Evolutionary conservation across 169 alveolate species (phyloP), one percentile per base, ranked within the genome.

Genomic region (Cryptosporidium viatorum): DNA sequence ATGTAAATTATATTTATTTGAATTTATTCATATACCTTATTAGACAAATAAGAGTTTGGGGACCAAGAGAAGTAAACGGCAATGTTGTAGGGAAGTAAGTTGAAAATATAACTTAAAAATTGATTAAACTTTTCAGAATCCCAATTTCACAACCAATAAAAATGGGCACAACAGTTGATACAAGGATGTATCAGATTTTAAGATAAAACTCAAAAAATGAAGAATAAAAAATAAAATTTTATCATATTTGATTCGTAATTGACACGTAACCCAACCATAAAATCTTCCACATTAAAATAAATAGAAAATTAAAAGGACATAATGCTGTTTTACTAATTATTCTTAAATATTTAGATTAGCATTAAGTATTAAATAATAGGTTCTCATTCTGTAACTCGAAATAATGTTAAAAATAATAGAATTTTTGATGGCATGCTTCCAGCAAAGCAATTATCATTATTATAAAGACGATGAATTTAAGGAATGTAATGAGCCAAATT

Each of bases 41-140:
- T 80, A 80, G 89, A 21, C 89, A 80, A 80, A 80, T 80, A 65
- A 59, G 89, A 62, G 75, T 80, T 80, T 80, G 89, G 89, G 89
- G 89, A 16, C 89, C 89, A 31, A 80, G 89, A 48, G 89, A 80
- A 50, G 68, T 80, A 1, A 65, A 50, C 18, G 12, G 37, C 33
- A 48, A 80, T 29, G 75, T 48, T 26, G 62, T 80, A 26, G 89
- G 65, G 16, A 80, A 67, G 89, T 80, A 80, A 26, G 89, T 60
- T 37, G 8, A 26, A 65, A 41, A 62, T 41, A 6, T 48, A 14
- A 29, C 6, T 10, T 21, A 18, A n/a, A 70, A 9, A 43, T 21
- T n/a, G 26, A 23, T 31, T 26, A 67, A 10, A 39, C 9, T 21
- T 29, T 43, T 45, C 65, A 80, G 89, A 21, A 9, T 59, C 16